These are phyloP conservation scores for Phytopythium montanum DNA, from an alignment of 352 stramenopile species.

Conservation along the genomic window DNA sequence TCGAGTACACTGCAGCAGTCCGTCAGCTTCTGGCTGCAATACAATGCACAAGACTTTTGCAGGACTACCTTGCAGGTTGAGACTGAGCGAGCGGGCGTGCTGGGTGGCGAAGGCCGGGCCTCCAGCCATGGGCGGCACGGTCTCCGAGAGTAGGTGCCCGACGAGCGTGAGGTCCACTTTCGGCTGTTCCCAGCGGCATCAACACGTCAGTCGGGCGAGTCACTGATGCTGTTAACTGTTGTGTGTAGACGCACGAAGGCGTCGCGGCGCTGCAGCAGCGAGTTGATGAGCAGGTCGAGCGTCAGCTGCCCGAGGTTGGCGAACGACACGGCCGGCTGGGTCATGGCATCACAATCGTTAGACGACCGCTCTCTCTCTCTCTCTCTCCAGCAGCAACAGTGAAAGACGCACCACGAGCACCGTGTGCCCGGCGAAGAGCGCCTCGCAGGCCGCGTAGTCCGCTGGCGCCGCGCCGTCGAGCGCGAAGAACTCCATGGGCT, in stretches of 20 bases:
- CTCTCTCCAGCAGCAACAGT: background rate
- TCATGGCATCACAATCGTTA: background rate
- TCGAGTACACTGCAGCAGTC: slow-evolving; percentile 49
- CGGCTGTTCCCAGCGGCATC: slow-evolving; percentile 13
- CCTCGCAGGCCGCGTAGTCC: slow-evolving; percentile 16
- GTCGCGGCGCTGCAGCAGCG: slow-evolving; percentile 46
- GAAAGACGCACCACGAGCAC: slow-evolving; percentile 44
- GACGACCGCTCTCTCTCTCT: background rate
- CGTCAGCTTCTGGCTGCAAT: too few species aligned
- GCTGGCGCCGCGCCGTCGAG: slow-evolving; percentile 18
- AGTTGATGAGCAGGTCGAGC: slow-evolving; percentile 77
- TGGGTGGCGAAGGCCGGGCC: slow-evolving; percentile 49
- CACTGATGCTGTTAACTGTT: background rate
- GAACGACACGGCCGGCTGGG: slow-evolving; percentile 68
- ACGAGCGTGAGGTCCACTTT: slow-evolving; percentile 36
- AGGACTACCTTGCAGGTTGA: slow-evolving; percentile 70
- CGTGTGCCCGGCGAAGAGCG: slow-evolving; percentile 49
- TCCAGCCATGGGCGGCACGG: slow-evolving; percentile 59
- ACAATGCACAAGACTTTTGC: background rate
- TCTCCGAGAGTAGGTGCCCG: slow-evolving; percentile 58
- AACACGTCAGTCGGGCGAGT: background rate
- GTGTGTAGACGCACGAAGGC: slow-evolving; percentile 31
- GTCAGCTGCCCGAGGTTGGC: slow-evolving; percentile 81
- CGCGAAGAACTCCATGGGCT: slow-evolving; percentile 48
- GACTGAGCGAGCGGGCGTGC: slow-evolving; percentile 38